These are phyloP conservation scores for Athelia psychrophila DNA, from an alignment of 1,284 basidiomycete genomes.

Conservation along the genomic window DNA sequence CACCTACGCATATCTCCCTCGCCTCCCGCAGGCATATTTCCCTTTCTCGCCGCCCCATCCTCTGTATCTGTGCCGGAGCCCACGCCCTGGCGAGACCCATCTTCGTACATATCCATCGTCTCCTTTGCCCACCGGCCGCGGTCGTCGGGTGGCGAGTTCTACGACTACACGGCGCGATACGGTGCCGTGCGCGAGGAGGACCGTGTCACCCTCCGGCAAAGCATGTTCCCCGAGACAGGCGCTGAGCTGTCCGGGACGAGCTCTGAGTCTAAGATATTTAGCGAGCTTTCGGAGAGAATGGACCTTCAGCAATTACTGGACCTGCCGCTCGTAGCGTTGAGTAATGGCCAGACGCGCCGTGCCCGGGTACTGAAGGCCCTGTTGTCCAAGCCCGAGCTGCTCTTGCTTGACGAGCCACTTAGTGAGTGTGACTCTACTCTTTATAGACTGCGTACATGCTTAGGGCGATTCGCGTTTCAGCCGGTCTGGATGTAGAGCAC, in stretches of 20 bases:
- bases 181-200: slow-evolving; percentile 85
- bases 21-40: slow-evolving; percentile 69
- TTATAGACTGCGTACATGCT: slow-evolving; percentile 10
- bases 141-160: slow-evolving; percentile 70
- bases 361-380: slow-evolving; percentile 84
- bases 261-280: slow-evolving; percentile 36
- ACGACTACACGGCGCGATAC: slow-evolving; percentile 89
- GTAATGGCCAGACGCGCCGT: slow-evolving; percentile 89
- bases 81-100: slow-evolving; percentile 35
- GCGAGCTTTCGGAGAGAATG: slow-evolving; percentile 49
- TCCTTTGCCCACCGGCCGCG: slow-evolving; percentile 69
- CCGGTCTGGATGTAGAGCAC: slow-evolving; percentile 67
- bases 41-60: slow-evolving; percentile 45
- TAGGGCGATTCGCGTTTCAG: slow-evolving; percentile 32
- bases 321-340: slow-evolving; percentile 78
- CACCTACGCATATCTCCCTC: slow-evolving; percentile 64
- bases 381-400: slow-evolving; percentile 63
- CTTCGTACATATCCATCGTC: slow-evolving; percentile 58
- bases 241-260: slow-evolving; percentile 14
- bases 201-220: slow-evolving; percentile 66
- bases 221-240: slow-evolving; percentile 56
- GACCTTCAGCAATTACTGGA: slow-evolving; percentile 67
- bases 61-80: slow-evolving; percentile 11
- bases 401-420: slow-evolving; percentile 85
- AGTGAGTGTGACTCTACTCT: slow-evolving; percentile 40